These are phyloP conservation scores for Hysterium pulicare DNA, from an alignment of 2,329 filamentous ascomycete genomes.

Conservation along the genomic window DNA sequence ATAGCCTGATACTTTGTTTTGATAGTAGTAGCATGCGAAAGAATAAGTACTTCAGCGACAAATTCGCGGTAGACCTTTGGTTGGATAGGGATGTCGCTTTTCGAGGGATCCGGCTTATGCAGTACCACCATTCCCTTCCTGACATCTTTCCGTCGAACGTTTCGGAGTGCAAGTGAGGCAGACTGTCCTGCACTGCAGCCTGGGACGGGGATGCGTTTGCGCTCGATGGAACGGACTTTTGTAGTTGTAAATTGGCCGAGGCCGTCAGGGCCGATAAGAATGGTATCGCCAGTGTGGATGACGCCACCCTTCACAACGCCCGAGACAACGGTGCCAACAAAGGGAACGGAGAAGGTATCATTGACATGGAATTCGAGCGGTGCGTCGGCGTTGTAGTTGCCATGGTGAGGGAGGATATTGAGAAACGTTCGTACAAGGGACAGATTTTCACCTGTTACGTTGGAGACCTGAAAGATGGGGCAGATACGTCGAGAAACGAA, in stretches of 20 bases:
- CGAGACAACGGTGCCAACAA: constrained; percentile 92
- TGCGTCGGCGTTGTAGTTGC: constrained; percentile 79
- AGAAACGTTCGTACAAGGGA: constrained; percentile 89
- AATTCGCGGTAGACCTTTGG: constrained; percentile 55
- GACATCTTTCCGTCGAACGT: constrained; percentile 85
- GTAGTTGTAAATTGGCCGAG: constrained; percentile 87
- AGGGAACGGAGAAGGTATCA: constrained; percentile 96
- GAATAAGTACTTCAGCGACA: constrained; percentile 76
- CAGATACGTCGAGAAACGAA: constrained; percentile 95
- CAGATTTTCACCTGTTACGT: constrained; percentile 89
- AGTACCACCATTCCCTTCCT: constrained; percentile 97
- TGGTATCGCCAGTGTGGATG: constrained; percentile 83
- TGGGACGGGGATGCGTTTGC: constrained; percentile 85
- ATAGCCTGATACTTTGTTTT: constrained; percentile 97
- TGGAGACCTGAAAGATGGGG: constrained; percentile 96
- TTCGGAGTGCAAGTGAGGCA: constrained; percentile 85
- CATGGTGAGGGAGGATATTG: constrained; percentile 92
- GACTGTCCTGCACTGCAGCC: constrained; percentile 89
- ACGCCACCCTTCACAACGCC: constrained; percentile 83
- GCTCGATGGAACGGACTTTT: constrained; percentile 85
- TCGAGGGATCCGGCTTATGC: constrained; percentile 60
- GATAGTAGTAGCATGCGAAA: constrained; percentile 95
- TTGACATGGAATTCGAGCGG: constrained; percentile 95
- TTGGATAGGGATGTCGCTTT: constrained; percentile 29
- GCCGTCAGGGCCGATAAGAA: constrained; percentile 86